Percentiles rank a stretch among this genome's conserved stretches.
Evolutionary conservation across 2,329 filamentous ascomycete species (phyloP).

Genomic region (Pseudopyrenochaeta lycopersici): DNA sequence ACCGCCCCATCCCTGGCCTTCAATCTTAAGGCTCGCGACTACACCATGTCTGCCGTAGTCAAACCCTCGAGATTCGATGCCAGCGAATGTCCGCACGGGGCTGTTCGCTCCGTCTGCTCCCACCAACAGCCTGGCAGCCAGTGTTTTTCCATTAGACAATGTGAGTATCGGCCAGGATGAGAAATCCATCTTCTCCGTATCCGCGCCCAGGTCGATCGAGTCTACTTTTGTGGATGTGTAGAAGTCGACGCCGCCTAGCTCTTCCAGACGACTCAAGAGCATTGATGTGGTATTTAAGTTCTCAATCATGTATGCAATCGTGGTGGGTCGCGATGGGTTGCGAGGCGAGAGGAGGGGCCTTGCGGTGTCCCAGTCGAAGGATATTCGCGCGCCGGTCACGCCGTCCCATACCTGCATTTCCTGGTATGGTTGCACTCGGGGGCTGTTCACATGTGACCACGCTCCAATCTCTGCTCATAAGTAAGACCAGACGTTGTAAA

Average conservation of each 20-base stretch:
- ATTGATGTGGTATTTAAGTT: constrained; percentile 88
- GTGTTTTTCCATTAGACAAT: constrained; percentile 70
- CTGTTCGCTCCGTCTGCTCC: constrained; percentile 96
- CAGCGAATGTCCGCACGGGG: constrained; percentile 88
- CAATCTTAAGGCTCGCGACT: constrained; percentile 84
- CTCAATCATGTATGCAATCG: constrained; percentile 96
- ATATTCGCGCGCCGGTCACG: constrained; percentile 83
- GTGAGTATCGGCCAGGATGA: constrained; percentile 87
- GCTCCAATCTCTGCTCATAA: constrained; percentile 71
- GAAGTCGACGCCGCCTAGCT: constrained; percentile 72
- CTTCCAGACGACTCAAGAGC: constrained; percentile 74
- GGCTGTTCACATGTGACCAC: constrained; percentile 77
- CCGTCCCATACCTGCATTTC: constrained; percentile 99
- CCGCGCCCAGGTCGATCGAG: constrained; percentile 77
- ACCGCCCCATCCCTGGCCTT: constrained; percentile 56
- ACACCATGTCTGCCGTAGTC: constrained; percentile 92
- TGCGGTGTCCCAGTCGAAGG: constrained; percentile 77
- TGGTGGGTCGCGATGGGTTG: constrained; percentile 58
- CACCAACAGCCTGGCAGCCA: constrained; percentile 85
- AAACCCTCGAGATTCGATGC: constrained; percentile 87
- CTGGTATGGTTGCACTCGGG: constrained; percentile 85
- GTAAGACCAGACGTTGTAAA: constrained; percentile 10
- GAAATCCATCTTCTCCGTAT: constrained; percentile 74
- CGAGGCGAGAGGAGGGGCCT: constrained; percentile 47
- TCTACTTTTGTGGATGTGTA: constrained; percentile 82